phyloP scores from a whole-genome alignment of 805 yeast genomes.

The Kuraishia ogatae region DNA sequence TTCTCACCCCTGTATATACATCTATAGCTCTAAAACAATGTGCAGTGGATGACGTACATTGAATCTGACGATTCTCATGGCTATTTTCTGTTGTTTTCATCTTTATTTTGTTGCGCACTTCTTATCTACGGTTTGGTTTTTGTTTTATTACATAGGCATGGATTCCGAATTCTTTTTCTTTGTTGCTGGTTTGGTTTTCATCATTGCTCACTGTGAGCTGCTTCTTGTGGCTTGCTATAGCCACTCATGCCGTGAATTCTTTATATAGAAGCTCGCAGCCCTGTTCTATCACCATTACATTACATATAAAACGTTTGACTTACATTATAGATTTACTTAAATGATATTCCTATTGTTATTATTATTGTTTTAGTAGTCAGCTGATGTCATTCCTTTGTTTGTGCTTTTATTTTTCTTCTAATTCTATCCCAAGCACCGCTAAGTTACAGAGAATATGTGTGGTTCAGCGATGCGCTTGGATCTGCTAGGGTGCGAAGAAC shows the following conservation, averaged over 20 bases:
- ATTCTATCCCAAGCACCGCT: too few relatives aligned
- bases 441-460: too few relatives aligned
- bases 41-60: too few relatives aligned
- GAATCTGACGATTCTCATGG: too few relatives aligned
- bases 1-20: too few relatives aligned
- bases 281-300: not conserved
- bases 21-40: too few relatives aligned
- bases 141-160: not conserved
- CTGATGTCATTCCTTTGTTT: not conserved
- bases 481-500: too few relatives aligned
- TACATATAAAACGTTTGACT: not conserved
- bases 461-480: too few relatives aligned
- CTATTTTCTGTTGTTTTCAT: not conserved
- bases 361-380: too few relatives aligned
- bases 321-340: not conserved
- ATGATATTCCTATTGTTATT: too few relatives aligned
- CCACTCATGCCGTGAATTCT: not conserved
- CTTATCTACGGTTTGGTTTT: not conserved
- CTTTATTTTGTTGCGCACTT: not conserved
- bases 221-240: not conserved
- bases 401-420: too few relatives aligned
- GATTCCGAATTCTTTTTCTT: not conserved
- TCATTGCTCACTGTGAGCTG: not conserved
- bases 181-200: too few relatives aligned
- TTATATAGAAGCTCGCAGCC: not conserved